phyloP scores from a whole-genome alignment of 306 rosid genomes.

The Pterocarpus santalinus region DNA sequence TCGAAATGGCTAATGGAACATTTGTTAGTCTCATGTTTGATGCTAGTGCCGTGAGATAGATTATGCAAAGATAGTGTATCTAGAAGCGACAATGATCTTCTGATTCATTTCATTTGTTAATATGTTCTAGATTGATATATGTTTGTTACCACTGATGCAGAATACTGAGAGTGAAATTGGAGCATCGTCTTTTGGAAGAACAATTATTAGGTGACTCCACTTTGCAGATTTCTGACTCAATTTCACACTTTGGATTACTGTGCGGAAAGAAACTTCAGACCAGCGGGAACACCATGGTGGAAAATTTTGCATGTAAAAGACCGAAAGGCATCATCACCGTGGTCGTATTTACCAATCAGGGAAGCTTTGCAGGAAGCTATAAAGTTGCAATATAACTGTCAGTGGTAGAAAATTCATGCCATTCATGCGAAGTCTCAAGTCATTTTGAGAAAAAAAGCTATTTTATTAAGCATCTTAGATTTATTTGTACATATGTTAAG shows the following conservation, averaged over 20 bases:
- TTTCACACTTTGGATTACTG: not conserved
- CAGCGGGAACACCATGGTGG: slow-evolving; percentile 1
- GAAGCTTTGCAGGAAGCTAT: slow-evolving; percentile 35
- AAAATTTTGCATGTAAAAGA: slow-evolving; percentile 32
- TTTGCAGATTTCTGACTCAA: not conserved
- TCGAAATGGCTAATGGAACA: slow-evolving; percentile 9
- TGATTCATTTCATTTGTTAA: slow-evolving; percentile 11
- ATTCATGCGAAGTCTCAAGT: not conserved
- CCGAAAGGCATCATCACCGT: not conserved
- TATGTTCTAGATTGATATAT: slow-evolving; percentile 20
- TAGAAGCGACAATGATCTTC: not conserved
- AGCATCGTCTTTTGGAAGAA: slow-evolving; percentile 88
- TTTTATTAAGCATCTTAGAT: slow-evolving; percentile 26
- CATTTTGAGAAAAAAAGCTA: not conserved
- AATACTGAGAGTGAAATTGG: slow-evolving; percentile 84
- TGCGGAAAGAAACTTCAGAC: slow-evolving; percentile 15
- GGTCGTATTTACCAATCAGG: slow-evolving; percentile 29
- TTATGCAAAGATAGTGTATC: not conserved
- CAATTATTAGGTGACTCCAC: slow-evolving; percentile 68
- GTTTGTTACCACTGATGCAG: slow-evolving; percentile 56
- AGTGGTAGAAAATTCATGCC: slow-evolving; percentile 14
- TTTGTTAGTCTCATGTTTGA: not conserved
- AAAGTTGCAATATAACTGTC: slow-evolving; percentile 8
- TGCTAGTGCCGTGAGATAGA: not conserved
- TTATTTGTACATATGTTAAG: slow-evolving; percentile 14